phyloP scores from a whole-genome alignment of 371 early-diverging fungal species.

The Syncephalastrum sp. region DNA sequence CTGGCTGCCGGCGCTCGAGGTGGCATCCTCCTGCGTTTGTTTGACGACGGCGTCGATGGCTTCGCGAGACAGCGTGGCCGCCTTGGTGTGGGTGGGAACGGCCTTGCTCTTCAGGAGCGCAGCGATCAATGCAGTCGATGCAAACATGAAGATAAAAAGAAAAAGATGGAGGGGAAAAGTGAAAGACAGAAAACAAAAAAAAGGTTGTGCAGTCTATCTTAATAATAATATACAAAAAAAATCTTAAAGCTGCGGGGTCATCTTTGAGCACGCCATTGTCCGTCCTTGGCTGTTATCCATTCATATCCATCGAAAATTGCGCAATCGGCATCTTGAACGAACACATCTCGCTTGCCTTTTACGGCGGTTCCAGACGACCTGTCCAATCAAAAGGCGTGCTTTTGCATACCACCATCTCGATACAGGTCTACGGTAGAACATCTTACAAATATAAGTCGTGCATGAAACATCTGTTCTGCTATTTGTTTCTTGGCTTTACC shows the following conservation, averaged over 20 bases:
- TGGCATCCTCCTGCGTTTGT: conserved; percentile 31
- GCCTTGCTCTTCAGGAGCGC: conserved; percentile 26
- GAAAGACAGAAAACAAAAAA: conserved; percentile 10
- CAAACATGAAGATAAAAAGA: conserved; percentile 16
- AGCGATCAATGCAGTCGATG: conserved; percentile 27
- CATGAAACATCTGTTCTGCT: no score
- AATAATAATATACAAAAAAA: background rate
- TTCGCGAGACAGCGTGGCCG: conserved; percentile 13
- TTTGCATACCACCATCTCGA: no score
- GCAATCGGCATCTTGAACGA: conserved; percentile 2
- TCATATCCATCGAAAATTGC: conserved; percentile 19
- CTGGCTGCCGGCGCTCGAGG: conserved; percentile 41
- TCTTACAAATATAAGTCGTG: no score
- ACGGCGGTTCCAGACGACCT: background rate
- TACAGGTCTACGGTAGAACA: no score
- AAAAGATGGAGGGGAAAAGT: conserved; percentile 2
- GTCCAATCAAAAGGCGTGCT: no score
- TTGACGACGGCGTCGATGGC: conserved; percentile 26
- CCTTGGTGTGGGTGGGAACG: conserved; percentile 6
- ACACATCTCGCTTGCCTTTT: conserved; percentile 4
- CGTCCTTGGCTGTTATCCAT: conserved; percentile 12
- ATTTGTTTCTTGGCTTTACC: no score
- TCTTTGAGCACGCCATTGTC: conserved; percentile 12
- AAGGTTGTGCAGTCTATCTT: background rate
- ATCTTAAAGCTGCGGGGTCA: background rate